These are phyloP conservation scores for Rhizopogon sp. DNA, from an alignment of 768 basidiomycete species.

Conservation along the genomic window DNA sequence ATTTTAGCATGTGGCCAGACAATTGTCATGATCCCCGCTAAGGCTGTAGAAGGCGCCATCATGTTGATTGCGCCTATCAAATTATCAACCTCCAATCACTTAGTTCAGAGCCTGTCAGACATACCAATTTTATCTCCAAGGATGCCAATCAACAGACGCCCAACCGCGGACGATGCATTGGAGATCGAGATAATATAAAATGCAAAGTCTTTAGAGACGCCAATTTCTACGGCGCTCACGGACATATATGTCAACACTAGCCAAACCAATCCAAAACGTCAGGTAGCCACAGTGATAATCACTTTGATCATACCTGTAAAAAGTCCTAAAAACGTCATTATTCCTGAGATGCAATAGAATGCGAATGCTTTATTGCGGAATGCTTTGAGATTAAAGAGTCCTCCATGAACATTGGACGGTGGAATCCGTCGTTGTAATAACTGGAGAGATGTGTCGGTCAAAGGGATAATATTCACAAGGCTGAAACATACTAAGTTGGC, in stretches of 20 bases:
- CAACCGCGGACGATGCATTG: constrained; percentile 61
- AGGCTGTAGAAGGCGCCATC: constrained; percentile 56
- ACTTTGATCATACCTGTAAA: constrained; percentile 48
- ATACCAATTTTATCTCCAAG: constrained; percentile 51
- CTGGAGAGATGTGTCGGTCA: constrained; percentile 7
- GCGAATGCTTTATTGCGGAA: constrained; percentile 46
- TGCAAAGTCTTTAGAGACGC: constrained; percentile 44
- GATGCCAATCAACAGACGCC: constrained; percentile 50
- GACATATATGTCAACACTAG: constrained; percentile 64
- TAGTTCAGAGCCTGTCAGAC: constrained; percentile 1
- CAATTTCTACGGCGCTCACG: constrained; percentile 46
- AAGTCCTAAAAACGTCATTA: constrained; percentile 59
- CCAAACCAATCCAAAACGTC: background rate
- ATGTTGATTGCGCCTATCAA: constrained; percentile 57
- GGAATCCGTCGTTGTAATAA: constrained; percentile 44
- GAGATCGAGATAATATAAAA: constrained; percentile 67
- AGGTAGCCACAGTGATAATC: background rate
- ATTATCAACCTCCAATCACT: background rate
- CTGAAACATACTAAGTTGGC: constrained; percentile 44
- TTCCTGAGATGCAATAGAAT: constrained; percentile 52
- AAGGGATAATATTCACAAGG: constrained; percentile 1
- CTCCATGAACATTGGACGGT: constrained; percentile 46
- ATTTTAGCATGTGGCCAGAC: constrained; percentile 64
- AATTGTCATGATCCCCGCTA: constrained; percentile 56
- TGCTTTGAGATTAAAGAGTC: constrained; percentile 49